Conservation (phyloP, 257 asterid species). For the Nicotiana attenuata region DNA sequence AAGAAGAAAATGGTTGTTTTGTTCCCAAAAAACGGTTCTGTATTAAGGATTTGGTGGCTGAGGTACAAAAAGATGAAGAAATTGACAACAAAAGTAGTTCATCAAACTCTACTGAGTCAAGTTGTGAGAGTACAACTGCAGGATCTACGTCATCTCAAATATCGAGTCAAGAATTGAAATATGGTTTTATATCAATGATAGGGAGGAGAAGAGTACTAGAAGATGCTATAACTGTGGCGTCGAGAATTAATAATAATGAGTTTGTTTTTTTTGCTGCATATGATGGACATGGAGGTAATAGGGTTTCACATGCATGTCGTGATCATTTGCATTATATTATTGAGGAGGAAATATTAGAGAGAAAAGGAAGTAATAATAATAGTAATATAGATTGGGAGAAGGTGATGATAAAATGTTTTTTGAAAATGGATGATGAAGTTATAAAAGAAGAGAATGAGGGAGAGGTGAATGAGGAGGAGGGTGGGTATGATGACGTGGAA, state of each 20-base stretch:
- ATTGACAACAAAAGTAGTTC: neutral
- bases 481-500: neutral
- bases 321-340: conserved; percentile 37
- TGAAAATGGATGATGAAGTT: conserved; percentile 38
- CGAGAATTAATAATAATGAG: conserved; percentile 20
- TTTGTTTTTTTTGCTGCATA: conserved; percentile 46
- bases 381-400: conserved; percentile 31
- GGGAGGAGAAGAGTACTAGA: conserved; percentile 64
- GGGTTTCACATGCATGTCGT: conserved; percentile 39
- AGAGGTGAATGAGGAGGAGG: neutral
- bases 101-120: neutral
- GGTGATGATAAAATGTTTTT: conserved; percentile 35
- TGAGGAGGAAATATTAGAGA: conserved; percentile 19
- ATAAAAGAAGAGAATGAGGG: neutral
- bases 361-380: neutral
- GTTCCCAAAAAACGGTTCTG: neutral
- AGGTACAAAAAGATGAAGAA: neutral
- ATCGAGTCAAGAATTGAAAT: neutral
- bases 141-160: too few species aligned
- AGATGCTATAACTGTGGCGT: conserved; percentile 36
- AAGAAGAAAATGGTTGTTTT: neutral
- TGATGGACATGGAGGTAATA: conserved; percentile 50
- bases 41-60: neutral
- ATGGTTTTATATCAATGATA: conserved; percentile 41
- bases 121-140: neutral